These are phyloP conservation scores for Beauveria rudraprayagi DNA, from an alignment of 2,329 filamentous ascomycete genomes.

Conservation along the genomic window DNA sequence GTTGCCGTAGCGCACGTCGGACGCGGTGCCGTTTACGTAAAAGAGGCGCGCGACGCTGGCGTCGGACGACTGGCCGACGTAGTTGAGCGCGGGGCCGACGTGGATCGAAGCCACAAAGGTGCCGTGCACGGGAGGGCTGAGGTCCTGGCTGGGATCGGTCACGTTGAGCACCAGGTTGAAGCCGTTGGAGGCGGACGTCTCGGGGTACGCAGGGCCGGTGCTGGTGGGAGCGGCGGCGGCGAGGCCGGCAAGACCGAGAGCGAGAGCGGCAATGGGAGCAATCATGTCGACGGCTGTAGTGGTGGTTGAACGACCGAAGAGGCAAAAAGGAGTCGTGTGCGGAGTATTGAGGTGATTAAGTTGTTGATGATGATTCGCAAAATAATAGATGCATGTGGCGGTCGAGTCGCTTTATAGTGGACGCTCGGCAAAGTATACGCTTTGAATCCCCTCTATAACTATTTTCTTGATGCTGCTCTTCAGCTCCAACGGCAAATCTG, in stretches of 20 bases:
- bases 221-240: conserved; percentile 16
- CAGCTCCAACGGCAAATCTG: neutral
- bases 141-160: conserved; percentile 30
- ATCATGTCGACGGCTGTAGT: neutral
- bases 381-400: neutral
- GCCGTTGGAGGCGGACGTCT: conserved; percentile 18
- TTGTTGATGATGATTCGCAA: neutral
- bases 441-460: neutral
- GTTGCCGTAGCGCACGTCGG: conserved; percentile 22
- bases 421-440: neutral
- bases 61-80: conserved; percentile 27
- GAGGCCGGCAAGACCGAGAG: conserved; percentile 13
- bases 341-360: neutral
- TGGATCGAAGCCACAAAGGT: conserved; percentile 34
- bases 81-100: conserved; percentile 32
- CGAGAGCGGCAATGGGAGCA: neutral
- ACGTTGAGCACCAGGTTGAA: conserved; percentile 39
- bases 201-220: conserved; percentile 11
- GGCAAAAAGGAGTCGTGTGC: neutral
- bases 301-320: neutral
- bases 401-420: neutral
- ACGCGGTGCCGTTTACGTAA: conserved; percentile 41
- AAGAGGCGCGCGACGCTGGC: conserved; percentile 27
- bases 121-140: conserved; percentile 33
- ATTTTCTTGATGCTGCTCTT: neutral